A percentile compares a stretch with the other conserved stretches of the same genome.
Conservation (phyloP, 1,284 basidiomycete genomes). For the Microbotryomycetes sp. region DNA sequence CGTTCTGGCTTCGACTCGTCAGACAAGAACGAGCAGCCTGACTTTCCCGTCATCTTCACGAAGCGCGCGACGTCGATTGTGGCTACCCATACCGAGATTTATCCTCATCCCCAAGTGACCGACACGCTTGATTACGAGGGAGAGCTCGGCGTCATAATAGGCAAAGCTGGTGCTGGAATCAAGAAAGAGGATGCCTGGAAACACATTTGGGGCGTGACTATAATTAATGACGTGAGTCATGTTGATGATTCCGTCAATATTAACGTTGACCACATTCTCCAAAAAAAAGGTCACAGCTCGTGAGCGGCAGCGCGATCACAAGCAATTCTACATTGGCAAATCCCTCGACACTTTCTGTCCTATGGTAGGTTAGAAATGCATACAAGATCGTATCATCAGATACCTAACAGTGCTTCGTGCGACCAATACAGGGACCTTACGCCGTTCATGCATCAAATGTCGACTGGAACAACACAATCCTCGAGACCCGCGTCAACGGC, state of each 20-base stretch:
- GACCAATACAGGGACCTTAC: not conserved
- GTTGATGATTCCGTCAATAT: too few species aligned
- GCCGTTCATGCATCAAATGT: conserved; percentile 30
- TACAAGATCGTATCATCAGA: too few species aligned
- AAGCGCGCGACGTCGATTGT: conserved; percentile 42
- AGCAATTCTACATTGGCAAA: conserved; percentile 43
- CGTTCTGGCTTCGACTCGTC: conserved; percentile 38
- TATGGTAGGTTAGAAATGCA: conserved; percentile 37
- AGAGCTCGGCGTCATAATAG: conserved; percentile 42
- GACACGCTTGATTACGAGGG: conserved; percentile 41
- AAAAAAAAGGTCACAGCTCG: conserved; percentile 33
- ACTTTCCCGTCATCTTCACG: conserved; percentile 41
- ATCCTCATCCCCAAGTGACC: conserved; percentile 40
- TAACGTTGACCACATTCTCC: not conserved
- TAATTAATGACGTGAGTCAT: conserved; percentile 38
- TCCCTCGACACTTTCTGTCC: conserved; percentile 44
- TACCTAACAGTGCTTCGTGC: too few species aligned
- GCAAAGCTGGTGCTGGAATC: conserved; percentile 40
- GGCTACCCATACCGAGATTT: conserved; percentile 34
- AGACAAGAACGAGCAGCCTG: conserved; percentile 38
- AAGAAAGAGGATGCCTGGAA: conserved; percentile 41
- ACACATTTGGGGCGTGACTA: conserved; percentile 41
- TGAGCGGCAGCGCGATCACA: conserved; percentile 41
- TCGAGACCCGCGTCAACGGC: conserved; percentile 41
- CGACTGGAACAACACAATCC: conserved; percentile 34